These are phyloP conservation scores for Aspergillus thermomutatus DNA, from an alignment of 2,329 filamentous ascomycete species.

Conservation along the genomic window DNA sequence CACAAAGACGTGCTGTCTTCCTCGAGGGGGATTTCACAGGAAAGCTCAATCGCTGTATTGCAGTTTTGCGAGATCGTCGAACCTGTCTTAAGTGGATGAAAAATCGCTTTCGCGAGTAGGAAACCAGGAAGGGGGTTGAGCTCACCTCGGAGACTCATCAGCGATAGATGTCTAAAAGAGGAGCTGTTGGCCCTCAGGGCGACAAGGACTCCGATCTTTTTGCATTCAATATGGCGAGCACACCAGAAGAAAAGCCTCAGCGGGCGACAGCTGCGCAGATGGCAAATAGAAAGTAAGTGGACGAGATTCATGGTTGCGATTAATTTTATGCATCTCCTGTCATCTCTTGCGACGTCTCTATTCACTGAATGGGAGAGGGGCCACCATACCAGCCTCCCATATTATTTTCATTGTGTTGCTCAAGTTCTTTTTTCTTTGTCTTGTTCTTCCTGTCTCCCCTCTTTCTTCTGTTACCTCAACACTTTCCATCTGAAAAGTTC, in stretches of 20 bases:
- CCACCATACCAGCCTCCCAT: background rate
- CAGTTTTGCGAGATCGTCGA: constrained; percentile 2
- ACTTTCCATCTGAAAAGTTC: background rate
- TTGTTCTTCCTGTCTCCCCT: background rate
- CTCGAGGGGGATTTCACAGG: background rate
- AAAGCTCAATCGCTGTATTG: background rate
- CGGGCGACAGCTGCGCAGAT: constrained; percentile 54
- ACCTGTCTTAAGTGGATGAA: constrained; percentile 10
- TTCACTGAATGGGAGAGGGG: background rate
- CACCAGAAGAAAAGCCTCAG: constrained; percentile 45
- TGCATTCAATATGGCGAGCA: constrained; percentile 37
- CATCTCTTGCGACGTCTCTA: constrained; percentile 2
- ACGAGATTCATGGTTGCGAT: constrained; percentile 16
- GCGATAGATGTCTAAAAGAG: constrained; percentile 40
- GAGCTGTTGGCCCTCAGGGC: constrained; percentile 34
- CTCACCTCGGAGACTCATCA: constrained; percentile 24
- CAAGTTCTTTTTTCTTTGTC: background rate
- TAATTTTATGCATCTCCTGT: constrained; percentile 5
- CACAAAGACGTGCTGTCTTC: background rate
- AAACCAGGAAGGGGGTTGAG: constrained; percentile 16
- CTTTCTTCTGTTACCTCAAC: background rate
- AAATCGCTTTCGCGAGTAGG: constrained; percentile 6
- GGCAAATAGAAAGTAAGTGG: constrained; percentile 54
- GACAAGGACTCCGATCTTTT: constrained; percentile 29
- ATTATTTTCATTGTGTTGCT: constrained; percentile 5